Base-by-base conservation (phyloP, 2,329 filamentous ascomycete genomes). In the Fusarium sp. region DNA sequence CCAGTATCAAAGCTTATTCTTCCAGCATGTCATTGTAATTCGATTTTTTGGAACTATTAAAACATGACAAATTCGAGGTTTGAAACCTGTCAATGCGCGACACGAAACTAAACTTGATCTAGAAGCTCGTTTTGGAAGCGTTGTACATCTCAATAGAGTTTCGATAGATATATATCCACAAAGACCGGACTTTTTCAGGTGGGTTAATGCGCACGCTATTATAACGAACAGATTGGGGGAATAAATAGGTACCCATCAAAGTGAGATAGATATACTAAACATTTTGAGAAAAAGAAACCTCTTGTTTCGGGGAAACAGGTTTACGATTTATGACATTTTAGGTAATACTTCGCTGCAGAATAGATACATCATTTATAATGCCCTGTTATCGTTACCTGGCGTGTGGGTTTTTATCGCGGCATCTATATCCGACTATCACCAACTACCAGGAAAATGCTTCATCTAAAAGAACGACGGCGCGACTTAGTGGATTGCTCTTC, bases 371-470 rank as follows among this genome's bases (percentile, higher is more conserved):
- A 36, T n/a, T 36, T 36, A 36, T 19, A 17, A 36, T 36, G 8
- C 17, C 8, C 2, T 36, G 17, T 5, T n/a, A 36, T 17, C 34
- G 34, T 36, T 36, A 36, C 34, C 17, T 36, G 34, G n/a, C 8
- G 11, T 23, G 23, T 30, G 17, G 21, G 47, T 48, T 28, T 28
- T 11, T 6, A 28, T 28, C 10, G 26, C 10, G 26, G 26, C 26
- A 28, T 28, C 10, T 28, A 12, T 28, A 28, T 28, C n/a, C 26
- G n/a, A 39, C 15, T n/a, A 34, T 11, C 26, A 34, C 10, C 42
- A 32, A 50, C 43, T 69, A 75, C 74, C 73, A 75, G 6, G 68
- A 66, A 51, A 76, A 74, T 2, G 63, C 66, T 44, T 75, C 75
- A 44, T 74, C 69, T 15, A 73, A 45, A 7, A 76, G 36, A 20